Base-by-base conservation (phyloP, 1,284 basidiomycete species). In the Ustilago crameri region DNA sequence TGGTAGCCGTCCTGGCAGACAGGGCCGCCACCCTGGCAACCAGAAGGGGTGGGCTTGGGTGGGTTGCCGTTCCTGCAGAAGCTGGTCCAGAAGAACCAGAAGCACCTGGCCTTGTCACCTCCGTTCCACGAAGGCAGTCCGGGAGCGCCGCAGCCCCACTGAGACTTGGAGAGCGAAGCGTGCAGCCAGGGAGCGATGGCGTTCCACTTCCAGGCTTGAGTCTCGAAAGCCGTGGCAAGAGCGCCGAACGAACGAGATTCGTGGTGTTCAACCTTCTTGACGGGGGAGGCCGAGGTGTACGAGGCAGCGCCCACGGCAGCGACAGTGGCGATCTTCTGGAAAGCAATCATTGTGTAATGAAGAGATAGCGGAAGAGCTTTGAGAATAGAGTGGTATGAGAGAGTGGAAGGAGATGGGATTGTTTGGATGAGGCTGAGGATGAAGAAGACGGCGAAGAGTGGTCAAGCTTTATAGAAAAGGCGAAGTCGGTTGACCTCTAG, bases 381-480 rank as follows among this genome's bases (percentile, higher is more conserved):
- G 26, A 45, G 5, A 9, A 14, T 20, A n/a, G 22, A 50, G 42
- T 38, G 24, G 18, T 15, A 26, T 34, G 24, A 30, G 24, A 32
- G 27, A 26, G 35, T 18, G 43, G 40, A 57, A 27, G 5, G 47
- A 17, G n/a, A 3, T 5, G 15, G 34, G 34, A 27, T 24, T 9
- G 55, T n/a, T 46, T 42, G 48, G 20, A 30, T 45, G 41, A 51
- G 24, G 46, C n/a, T 40, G n/a, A 37, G 32, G 38, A 26, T 26
- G 35, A 44, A n/a, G 47, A 38, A 44, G 41, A 40, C 4, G 47
- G 26, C 37, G 37, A 26, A 15, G 32, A n/a, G 17, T 4, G 12
- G 22, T 9, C 8, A 5, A 30, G 9, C 51, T 45, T 18, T 57
- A 57, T 47, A 34, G 32, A 8, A 34, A 15, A 9, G 15, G 87